Evolutionary conservation across 2,329 filamentous ascomycete species (phyloP).

Genomic region (Cordyceps farinosa): DNA sequence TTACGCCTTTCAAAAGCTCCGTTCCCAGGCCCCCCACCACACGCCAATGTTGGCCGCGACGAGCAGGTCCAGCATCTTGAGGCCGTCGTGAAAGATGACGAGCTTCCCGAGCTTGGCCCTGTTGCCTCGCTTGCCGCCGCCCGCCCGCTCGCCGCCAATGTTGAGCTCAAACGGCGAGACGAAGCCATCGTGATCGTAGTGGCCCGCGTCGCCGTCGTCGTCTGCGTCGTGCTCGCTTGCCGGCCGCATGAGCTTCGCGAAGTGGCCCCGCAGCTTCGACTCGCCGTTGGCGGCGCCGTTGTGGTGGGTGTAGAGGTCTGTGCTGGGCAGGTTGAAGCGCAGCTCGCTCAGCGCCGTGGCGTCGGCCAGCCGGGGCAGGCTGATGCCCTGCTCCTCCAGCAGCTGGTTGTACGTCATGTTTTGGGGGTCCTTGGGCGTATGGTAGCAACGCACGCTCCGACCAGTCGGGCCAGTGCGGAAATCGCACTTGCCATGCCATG

Average conservation of each 20-base stretch:
- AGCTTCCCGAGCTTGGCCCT: constrained; percentile 91
- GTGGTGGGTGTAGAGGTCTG: constrained; percentile 38
- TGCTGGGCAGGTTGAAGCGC: constrained; percentile 78
- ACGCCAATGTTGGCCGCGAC: constrained; percentile 88
- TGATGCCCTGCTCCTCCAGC: constrained; percentile 33
- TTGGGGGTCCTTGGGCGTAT: constrained; percentile 54
- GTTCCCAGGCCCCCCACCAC: constrained; percentile 89
- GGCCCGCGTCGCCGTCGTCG: constrained; percentile 33
- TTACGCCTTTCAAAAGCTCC: constrained; percentile 35
- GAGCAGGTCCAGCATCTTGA: constrained; percentile 92
- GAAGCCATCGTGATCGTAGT: neutral
- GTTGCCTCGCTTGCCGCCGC: constrained; percentile 80
- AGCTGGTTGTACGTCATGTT: constrained; percentile 42
- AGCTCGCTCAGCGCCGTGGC: constrained; percentile 69
- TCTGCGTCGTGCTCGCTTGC: constrained; percentile 33
- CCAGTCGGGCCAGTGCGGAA: constrained; percentile 78
- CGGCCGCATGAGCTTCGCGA: constrained; percentile 39
- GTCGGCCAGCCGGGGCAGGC: constrained; percentile 29
- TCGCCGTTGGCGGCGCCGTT: constrained; percentile 25
- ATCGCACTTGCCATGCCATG: constrained; percentile 84
- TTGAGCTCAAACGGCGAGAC: constrained; percentile 60
- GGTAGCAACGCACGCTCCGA: constrained; percentile 69
- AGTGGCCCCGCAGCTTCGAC: constrained; percentile 38
- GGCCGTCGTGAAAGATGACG: constrained; percentile 80
- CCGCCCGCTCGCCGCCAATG: constrained; percentile 77